Base-by-base conservation (phyloP, 2,329 filamentous ascomycete species). In the Arachnomyces sp. region DNA sequence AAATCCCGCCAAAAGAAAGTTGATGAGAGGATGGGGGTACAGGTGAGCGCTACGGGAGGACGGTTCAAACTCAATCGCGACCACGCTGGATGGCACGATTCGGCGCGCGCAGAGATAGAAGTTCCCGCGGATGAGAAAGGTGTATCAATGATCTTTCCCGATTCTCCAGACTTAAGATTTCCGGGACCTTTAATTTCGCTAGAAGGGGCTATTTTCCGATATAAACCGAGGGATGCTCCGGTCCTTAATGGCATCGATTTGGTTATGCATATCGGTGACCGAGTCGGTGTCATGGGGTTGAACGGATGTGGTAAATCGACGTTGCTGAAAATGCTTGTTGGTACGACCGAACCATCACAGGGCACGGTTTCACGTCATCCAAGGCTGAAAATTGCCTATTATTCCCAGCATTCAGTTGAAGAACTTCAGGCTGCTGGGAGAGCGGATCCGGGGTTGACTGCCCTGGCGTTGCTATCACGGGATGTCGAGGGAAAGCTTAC, bases 241-340 rank as follows among this genome's bases (percentile, higher is more conserved):
- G 67, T 82, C 7, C 59, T 92, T 12, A 72, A 77, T 15, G 77
- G 80, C 7, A 63, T 89, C 21, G 77, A 73, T 36, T 62, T 93
- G 9, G 81, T 80, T 0, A 74, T 93, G 9, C 75, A 84, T 43
- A 77, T 79, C 57, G 83, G 85, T 7, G 83, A 87, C 47, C 74
- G 86, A 1, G 68, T 90, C 16, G 86, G 84, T 0, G 72, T 93
- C 31, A 70, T 86, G 16, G 87, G 86, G 0, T 69, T 92, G 32
- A 93, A 93, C 56, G 87, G 86, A 1, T 76, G 78, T 1, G 87
- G 87, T 2, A 93, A 93, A 60, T 86, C 84, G 1, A 92, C 86
- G 0, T 68, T 93, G 7, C 71, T 90, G 43, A 80, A 77, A 35
- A 65, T 90, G 3, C 72, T 90, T 2, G 78, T 80, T n/a, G 77